phyloP scores from a whole-genome alignment of 1,284 basidiomycete species.

The Trichosporon coremiiforme region DNA sequence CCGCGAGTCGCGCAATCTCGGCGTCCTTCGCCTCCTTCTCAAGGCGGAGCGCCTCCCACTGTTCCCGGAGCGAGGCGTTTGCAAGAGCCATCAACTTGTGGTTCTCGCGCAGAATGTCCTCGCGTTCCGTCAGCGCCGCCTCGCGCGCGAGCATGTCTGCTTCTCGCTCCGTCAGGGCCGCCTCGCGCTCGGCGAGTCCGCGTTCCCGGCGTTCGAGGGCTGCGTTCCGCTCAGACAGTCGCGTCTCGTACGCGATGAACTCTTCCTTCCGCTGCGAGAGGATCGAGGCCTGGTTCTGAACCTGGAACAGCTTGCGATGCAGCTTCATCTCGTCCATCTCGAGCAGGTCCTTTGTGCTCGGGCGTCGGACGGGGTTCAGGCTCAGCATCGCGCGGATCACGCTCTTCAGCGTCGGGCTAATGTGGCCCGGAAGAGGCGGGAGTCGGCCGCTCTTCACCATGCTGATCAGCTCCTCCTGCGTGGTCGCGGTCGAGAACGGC shows the following conservation, averaged over 20 bases:
- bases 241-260: slow-evolving; percentile 60
- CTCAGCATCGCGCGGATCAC: slow-evolving; percentile 53
- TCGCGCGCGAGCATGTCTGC: slow-evolving; percentile 65
- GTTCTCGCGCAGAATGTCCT: slow-evolving; percentile 71
- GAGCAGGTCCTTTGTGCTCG: slow-evolving; percentile 52
- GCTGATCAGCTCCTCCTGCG: slow-evolving; percentile 52
- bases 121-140: slow-evolving; percentile 65
- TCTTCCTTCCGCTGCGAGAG: slow-evolving; percentile 57
- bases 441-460: slow-evolving; percentile 54
- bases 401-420: slow-evolving; percentile 45
- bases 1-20: not conserved
- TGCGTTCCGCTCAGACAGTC: slow-evolving; percentile 25
- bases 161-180: slow-evolving; percentile 33
- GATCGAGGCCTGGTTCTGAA: slow-evolving; percentile 52
- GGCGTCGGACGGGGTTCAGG: slow-evolving; percentile 50
- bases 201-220: slow-evolving; percentile 36
- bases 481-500: slow-evolving; percentile 53
- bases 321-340: slow-evolving; percentile 56
- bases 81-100: slow-evolving; percentile 69
- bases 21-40: slow-evolving; percentile 58
- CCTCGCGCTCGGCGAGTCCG: slow-evolving; percentile 38
- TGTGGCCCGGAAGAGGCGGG: slow-evolving; percentile 48
- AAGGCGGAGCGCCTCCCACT: slow-evolving; percentile 59
- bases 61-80: slow-evolving; percentile 60
- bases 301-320: slow-evolving; percentile 52